Evolutionary conservation across 2,329 filamentous ascomycete species (phyloP), one percentile per base, ranked within the genome.

Genomic region (Cordyceps cateniannulata): DNA sequence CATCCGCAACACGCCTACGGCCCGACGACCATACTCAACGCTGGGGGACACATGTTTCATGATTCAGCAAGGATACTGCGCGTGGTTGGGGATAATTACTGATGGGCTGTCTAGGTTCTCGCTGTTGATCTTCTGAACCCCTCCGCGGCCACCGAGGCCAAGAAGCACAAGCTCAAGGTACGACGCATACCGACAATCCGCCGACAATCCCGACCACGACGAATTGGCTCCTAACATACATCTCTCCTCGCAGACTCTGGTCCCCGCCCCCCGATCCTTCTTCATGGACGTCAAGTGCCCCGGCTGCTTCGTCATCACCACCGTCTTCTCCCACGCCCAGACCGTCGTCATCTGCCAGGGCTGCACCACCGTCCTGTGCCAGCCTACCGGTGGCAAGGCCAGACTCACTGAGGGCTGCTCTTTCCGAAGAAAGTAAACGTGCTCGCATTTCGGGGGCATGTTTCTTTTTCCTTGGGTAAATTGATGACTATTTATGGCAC

Each of bases 211-310:
- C 51, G 49, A 32, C 44, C 49, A n/a, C 62, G 32, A 63, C 35
- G 61, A 61, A 63, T 51, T 20, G 52, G 64, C 69, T 63, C 49
- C 67, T 66, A 63, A 65, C 62, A 58, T 27, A 29, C 20, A 42
- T 16, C 35, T 50, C 16, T 44, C 8, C 29, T 10, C 32, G 45
- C 70, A 96, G 92, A 92, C 86, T 71, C 90, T 99, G 74, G 95
- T 99, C 77, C 95, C 95, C 74, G 89, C 86, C 69, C 95, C 95
- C 75, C 91, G 95, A 79, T 98, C 93, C 71, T 99, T 98, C 90
- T 99, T 99, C 91, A 99, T 99, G 95, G 95, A 99, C 79, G 95
- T 99, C 85, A 99, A 99, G 90, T 99, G 95, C 90, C 95, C 95
- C 79, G 95, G 95, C 76, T 99, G 95, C 91, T 99, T 98, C 89